phyloP scores from a whole-genome alignment of 495 filamentous ascomycete species.

The Darksidea phi region DNA sequence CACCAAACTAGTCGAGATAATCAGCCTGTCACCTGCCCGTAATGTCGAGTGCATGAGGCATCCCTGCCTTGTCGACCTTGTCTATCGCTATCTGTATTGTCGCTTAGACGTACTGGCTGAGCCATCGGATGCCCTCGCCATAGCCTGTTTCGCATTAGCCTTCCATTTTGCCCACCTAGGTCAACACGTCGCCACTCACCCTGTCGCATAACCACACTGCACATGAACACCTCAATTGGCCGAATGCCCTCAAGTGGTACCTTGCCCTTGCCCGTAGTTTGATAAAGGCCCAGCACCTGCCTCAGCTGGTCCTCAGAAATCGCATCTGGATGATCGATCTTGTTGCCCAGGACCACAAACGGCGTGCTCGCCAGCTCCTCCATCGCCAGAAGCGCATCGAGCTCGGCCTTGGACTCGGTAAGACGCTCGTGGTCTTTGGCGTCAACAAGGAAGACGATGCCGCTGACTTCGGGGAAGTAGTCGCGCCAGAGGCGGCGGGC shows the following conservation, averaged over 20 bases:
- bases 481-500: slow-evolving; percentile 97
- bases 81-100: no score
- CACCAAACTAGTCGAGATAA: no score
- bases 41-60: no score
- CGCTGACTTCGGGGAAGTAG: slow-evolving; percentile 90
- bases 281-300: slow-evolving; percentile 84
- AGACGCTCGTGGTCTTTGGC: slow-evolving; percentile 95
- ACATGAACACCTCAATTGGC: slow-evolving; percentile 98
- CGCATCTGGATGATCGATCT: slow-evolving; percentile 96
- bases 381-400: slow-evolving; percentile 62
- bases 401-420: slow-evolving; percentile 89
- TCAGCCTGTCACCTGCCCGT: no score
- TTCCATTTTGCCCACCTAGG: background rate
- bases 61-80: no score
- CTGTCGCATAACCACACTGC: slow-evolving; percentile 96
- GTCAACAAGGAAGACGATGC: slow-evolving; percentile 97
- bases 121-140: slow-evolving; percentile 75
- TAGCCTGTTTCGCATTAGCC: slow-evolving; percentile 50
- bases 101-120: slow-evolving; percentile 71
- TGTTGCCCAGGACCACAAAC: slow-evolving; percentile 94
- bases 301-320: slow-evolving; percentile 92
- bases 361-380: slow-evolving; percentile 70
- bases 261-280: slow-evolving; percentile 98
- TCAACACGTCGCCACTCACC: slow-evolving; percentile 52
- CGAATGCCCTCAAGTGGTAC: slow-evolving; percentile 90